A percentile compares a stretch with the other conserved stretches of the same genome.
Evolutionary conservation across 306 rosid species (phyloP).

Genomic region (Elaeagnus macrophylla): DNA sequence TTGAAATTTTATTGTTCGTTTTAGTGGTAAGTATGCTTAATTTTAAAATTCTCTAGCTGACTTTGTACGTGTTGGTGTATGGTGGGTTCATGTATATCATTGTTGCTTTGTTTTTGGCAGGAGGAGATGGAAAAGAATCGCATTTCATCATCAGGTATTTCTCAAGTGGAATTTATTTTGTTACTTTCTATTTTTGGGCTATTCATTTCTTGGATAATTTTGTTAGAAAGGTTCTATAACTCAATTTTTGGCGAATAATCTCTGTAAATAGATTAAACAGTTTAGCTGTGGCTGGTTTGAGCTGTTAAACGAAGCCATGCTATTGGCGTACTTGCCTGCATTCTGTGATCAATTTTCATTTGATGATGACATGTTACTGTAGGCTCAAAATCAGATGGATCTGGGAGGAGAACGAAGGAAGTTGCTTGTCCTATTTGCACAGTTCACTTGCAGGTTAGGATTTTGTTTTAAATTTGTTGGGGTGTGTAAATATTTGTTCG

Average conservation of each 20-base stretch:
- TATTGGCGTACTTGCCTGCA: conserved; percentile 7
- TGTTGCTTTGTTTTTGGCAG: conserved; percentile 17
- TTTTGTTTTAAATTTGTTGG: too few relatives aligned
- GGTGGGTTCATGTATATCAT: neutral
- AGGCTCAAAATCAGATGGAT: conserved; percentile 77
- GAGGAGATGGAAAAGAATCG: conserved; percentile 57
- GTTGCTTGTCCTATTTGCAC: conserved; percentile 98
- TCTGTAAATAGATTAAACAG: too few relatives aligned
- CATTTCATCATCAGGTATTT: conserved; percentile 42
- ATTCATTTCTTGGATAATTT: too few relatives aligned
- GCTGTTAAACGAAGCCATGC: neutral
- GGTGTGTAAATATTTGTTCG: too few relatives aligned
- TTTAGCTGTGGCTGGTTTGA: neutral
- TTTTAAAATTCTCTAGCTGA: neutral
- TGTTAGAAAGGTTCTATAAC: too few relatives aligned
- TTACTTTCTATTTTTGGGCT: too few relatives aligned
- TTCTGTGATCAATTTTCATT: conserved; percentile 7
- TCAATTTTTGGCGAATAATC: too few relatives aligned
- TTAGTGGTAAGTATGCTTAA: too few relatives aligned
- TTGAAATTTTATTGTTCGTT: too few relatives aligned
- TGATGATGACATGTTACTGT: conserved; percentile 11
- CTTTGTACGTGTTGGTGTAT: neutral
- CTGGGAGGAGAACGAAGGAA: conserved; percentile 81
- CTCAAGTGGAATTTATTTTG: neutral
- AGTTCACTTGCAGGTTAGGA: conserved; percentile 82